Conservation (phyloP, 331 rosid genomes). For the Cydonia oblonga region DNA sequence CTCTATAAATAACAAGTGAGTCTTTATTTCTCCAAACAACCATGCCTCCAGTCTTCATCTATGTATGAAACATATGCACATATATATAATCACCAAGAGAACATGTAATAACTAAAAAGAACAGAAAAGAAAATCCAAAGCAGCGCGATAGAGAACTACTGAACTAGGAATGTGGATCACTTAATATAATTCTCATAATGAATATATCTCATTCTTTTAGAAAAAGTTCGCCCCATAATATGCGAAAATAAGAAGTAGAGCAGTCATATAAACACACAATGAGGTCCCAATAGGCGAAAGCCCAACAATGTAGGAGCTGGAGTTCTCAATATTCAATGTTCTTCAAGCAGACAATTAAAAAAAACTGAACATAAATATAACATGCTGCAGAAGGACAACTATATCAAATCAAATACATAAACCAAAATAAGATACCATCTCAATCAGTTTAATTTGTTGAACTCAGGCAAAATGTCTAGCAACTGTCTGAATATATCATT, state of each 20-base stretch:
- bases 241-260: neutral
- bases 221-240: neutral
- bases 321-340: neutral
- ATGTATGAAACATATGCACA: conserved; percentile 11
- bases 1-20: conserved; percentile 57
- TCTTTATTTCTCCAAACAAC: conserved; percentile 71
- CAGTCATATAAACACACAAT: neutral
- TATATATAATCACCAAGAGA: conserved; percentile 16
- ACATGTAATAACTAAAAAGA: neutral
- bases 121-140: conserved; percentile 1
- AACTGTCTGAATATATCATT: neutral
- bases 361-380: neutral
- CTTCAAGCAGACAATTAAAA: neutral
- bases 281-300: neutral
- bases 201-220: neutral
- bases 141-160: neutral
- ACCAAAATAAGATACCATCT: neutral
- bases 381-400: neutral
- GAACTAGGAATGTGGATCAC: neutral
- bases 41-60: conserved; percentile 76
- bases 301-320: neutral
- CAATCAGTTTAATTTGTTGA: neutral
- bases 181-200: neutral
- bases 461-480: neutral
- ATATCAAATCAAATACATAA: neutral